Conservation (phyloP, 2,329 filamentous ascomycete species). For the Trichoderma sp. region DNA sequence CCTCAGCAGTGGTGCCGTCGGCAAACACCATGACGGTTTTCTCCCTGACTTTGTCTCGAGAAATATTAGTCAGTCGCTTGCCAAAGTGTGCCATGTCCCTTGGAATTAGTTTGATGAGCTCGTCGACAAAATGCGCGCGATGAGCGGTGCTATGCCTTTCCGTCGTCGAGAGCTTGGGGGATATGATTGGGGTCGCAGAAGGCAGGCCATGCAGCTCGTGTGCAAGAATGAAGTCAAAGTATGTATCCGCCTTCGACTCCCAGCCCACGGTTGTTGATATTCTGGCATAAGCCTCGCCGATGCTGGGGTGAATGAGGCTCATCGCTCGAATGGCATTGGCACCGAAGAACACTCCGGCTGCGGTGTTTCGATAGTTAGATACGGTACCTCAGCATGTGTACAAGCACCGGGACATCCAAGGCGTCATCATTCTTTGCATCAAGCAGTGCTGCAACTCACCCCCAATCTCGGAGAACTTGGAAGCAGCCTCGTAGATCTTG, state of each 20-base stretch:
- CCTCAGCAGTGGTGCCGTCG: conserved; percentile 29
- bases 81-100: conserved; percentile 24
- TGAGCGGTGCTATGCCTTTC: conserved; percentile 25
- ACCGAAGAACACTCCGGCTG: conserved; percentile 56
- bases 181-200: conserved; percentile 26
- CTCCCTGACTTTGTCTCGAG: conserved; percentile 9
- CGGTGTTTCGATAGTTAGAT: background rate
- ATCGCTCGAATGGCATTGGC: conserved; percentile 59
- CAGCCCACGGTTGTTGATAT: conserved; percentile 33
- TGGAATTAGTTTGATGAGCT: conserved; percentile 28
- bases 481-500: conserved; percentile 59
- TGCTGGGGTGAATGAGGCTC: conserved; percentile 52
- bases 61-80: conserved; percentile 23
- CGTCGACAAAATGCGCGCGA: conserved; percentile 30
- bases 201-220: conserved; percentile 28
- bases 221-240: conserved; percentile 30
- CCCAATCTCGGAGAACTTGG: conserved; percentile 59
- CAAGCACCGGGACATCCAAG: background rate
- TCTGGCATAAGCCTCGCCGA: conserved; percentile 47
- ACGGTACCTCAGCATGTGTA: background rate
- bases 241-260: conserved; percentile 29
- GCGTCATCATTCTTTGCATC: background rate
- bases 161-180: conserved; percentile 10
- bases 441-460: conserved; percentile 4
- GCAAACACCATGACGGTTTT: conserved; percentile 24